A percentile compares a stretch with the other conserved stretches of the same genome.
Conservation (phyloP, 108 stramenopile genomes). For the Epithemia pelagica region DNA sequence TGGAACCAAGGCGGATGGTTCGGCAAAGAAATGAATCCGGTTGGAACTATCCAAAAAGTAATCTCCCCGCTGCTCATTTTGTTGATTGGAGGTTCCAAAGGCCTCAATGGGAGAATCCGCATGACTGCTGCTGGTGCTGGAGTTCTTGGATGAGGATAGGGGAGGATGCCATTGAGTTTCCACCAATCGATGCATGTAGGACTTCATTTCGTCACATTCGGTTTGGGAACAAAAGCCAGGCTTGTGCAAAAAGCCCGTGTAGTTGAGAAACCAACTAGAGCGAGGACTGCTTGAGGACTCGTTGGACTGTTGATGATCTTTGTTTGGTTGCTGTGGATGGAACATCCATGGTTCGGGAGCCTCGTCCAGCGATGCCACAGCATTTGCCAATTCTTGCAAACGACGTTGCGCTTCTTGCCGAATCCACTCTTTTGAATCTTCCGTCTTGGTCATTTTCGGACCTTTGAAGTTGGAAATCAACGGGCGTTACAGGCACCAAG, state of each 20-base stretch:
- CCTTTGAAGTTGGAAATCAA: too few species aligned
- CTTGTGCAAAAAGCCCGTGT: slow-evolving; percentile 5
- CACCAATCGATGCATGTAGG: slow-evolving; percentile 4
- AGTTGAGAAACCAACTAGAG: not conserved
- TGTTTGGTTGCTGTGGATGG: not conserved
- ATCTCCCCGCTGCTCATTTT: slow-evolving; percentile 71
- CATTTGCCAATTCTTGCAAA: not conserved
- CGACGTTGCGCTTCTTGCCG: not conserved
- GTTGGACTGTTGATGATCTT: not conserved
- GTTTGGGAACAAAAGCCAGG: not conserved
- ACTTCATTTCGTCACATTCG: slow-evolving; percentile 11
- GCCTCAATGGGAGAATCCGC: slow-evolving; percentile 16
- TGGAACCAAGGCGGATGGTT: slow-evolving; percentile 53
- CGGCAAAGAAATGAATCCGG: slow-evolving; percentile 79
- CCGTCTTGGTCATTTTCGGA: too few species aligned
- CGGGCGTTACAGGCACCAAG: too few species aligned
- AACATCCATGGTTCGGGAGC: not conserved
- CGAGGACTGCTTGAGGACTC: not conserved
- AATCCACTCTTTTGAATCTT: too few species aligned
- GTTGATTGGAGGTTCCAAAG: slow-evolving; percentile 77
- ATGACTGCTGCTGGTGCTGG: slow-evolving; percentile 8
- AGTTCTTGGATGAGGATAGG: not conserved
- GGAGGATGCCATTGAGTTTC: slow-evolving; percentile 4
- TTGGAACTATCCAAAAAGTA: slow-evolving; percentile 83
- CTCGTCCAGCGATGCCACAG: not conserved